A percentile compares a stretch with the other conserved stretches of the same genome.
These are phyloP conservation scores for Hibiscus tridactylites DNA, from an alignment of 345 rosid species.

Conservation along the genomic window DNA sequence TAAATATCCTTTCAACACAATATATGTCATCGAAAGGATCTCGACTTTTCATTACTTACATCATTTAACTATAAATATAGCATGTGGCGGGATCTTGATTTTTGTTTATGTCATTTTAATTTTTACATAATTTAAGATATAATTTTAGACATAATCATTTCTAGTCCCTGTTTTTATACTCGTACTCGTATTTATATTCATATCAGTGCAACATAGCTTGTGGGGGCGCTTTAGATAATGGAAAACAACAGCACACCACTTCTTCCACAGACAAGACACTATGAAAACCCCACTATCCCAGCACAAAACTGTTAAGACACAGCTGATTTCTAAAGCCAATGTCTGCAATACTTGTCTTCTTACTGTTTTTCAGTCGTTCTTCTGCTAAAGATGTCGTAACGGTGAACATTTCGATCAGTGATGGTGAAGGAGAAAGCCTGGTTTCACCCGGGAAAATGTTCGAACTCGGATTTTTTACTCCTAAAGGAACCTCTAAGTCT, in stretches of 20 bases:
- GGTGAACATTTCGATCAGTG: conserved; percentile 20
- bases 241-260: neutral
- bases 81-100: too few species aligned
- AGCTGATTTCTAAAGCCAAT: neutral
- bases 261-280: neutral
- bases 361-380: conserved; percentile 17
- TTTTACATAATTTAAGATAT: too few species aligned
- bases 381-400: conserved; percentile 25
- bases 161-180: too few species aligned
- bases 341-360: neutral
- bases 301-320: neutral
- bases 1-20: too few species aligned
- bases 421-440: conserved; percentile 27
- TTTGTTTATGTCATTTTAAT: too few species aligned
- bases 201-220: too few species aligned
- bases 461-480: conserved; percentile 14
- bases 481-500: neutral
- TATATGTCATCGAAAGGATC: too few species aligned
- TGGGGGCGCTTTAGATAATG: conserved; percentile 8
- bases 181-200: too few species aligned
- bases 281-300: neutral
- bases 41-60: too few species aligned
- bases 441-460: conserved; percentile 20
- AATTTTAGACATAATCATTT: too few species aligned
- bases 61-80: too few species aligned